phyloP scores from a whole-genome alignment of 148 eudicot species.

The Arctostaphylos glauca region DNA sequence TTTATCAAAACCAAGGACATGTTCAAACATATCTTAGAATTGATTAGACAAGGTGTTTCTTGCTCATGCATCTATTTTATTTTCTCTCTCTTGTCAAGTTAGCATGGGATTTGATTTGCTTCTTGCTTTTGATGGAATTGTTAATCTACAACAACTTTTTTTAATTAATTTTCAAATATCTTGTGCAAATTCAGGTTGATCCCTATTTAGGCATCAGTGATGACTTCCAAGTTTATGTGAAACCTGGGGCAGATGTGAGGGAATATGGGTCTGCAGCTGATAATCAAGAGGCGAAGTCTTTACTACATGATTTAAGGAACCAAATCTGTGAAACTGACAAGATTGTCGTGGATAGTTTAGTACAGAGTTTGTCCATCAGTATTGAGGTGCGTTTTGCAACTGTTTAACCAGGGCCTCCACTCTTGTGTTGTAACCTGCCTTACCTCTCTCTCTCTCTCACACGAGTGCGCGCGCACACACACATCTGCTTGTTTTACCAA shows the following conservation, averaged over 20 bases:
- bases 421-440: not conserved
- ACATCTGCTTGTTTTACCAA: not conserved
- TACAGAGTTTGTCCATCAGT: slow-evolving; percentile 46
- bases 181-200: slow-evolving; percentile 52
- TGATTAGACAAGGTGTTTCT: not conserved
- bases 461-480: not conserved
- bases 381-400: slow-evolving; percentile 45
- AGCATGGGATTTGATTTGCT: not conserved
- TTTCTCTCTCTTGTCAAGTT: not conserved
- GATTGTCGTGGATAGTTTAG: slow-evolving; percentile 43
- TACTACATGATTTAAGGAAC: slow-evolving; percentile 42
- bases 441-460: not conserved
- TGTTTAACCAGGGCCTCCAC: not conserved
- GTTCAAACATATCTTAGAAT: not conserved
- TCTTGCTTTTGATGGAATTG: not conserved
- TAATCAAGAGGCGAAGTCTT: slow-evolving; percentile 52
- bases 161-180: not conserved
- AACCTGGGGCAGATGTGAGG: slow-evolving; percentile 49
- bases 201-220: slow-evolving; percentile 67
- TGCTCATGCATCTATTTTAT: not conserved
- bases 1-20: not conserved
- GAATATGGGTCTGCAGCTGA: slow-evolving; percentile 59
- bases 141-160: not conserved
- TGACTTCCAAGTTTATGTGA: slow-evolving; percentile 69
- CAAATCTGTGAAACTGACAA: slow-evolving; percentile 50